phyloP scores from a whole-genome alignment of 306 rosid genomes.

The Vigna nakashimae region DNA sequence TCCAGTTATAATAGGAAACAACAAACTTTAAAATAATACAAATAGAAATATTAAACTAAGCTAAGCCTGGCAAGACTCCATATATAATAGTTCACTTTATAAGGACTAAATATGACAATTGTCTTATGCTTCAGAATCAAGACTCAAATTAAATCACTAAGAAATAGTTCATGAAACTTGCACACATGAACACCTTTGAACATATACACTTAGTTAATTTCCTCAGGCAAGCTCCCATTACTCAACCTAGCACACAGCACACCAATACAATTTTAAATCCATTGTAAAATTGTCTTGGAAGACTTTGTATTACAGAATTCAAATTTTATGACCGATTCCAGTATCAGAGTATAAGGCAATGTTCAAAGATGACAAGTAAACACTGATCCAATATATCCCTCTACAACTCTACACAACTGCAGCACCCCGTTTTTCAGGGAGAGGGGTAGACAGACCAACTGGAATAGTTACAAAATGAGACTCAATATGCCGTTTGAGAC shows the following conservation, averaged over 20 bases:
- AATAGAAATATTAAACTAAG: slow-evolving; percentile 38
- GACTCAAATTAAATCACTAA: not conserved
- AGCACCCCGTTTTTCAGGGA: not conserved
- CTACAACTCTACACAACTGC: not conserved
- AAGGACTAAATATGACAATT: slow-evolving; percentile 1
- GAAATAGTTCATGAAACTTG: slow-evolving; percentile 22
- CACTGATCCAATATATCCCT: slow-evolving; percentile 11
- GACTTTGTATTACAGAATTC: slow-evolving; percentile 10
- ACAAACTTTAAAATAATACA: slow-evolving; percentile 28
- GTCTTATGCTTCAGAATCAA: slow-evolving; percentile 19
- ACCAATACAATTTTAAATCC: not conserved
- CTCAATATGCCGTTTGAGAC: slow-evolving; percentile 7
- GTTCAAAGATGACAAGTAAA: not conserved
- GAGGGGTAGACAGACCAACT: not conserved
- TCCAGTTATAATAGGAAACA: slow-evolving; percentile 39
- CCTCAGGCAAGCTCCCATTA: not conserved
- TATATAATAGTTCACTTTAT: slow-evolving; percentile 1
- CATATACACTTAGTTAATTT: not conserved
- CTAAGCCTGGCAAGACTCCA: slow-evolving; percentile 35
- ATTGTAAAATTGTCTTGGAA: slow-evolving; percentile 18
- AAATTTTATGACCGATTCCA: slow-evolving; percentile 10
- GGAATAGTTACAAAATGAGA: slow-evolving; percentile 14
- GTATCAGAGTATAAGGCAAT: not conserved
- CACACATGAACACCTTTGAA: slow-evolving; percentile 13
- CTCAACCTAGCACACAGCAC: not conserved